Evolutionary conservation across 1,139 yeast species (phyloP).

Genomic region (Diutina pseudorugosa): DNA sequence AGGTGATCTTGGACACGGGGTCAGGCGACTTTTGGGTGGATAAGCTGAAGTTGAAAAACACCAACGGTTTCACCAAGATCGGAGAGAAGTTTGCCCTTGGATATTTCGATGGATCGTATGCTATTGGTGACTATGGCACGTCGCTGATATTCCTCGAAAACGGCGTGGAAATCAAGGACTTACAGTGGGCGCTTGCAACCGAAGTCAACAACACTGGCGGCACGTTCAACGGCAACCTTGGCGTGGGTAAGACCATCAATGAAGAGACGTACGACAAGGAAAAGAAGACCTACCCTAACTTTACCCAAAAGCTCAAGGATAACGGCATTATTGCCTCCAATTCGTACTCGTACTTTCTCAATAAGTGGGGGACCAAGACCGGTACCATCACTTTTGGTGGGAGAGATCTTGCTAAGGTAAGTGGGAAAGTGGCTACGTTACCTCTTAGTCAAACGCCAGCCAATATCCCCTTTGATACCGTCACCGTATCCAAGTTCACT

Average conservation of each 20-base stretch:
- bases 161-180: constrained; percentile 5
- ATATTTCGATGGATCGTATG: constrained; percentile 5
- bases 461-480: not conserved
- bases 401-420: not conserved
- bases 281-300: not conserved
- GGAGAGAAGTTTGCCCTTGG: constrained; percentile 6
- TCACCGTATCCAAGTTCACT: not conserved
- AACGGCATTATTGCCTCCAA: not conserved
- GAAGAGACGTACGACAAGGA: not conserved
- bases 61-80: constrained; percentile 2
- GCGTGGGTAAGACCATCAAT: constrained; percentile 4
- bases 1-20: constrained; percentile 8
- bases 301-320: not conserved
- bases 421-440: not conserved
- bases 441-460: not conserved
- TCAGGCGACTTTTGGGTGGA: constrained; percentile 9
- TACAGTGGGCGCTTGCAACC: constrained; percentile 7
- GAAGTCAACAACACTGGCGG: not conserved
- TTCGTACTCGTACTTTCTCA: not conserved
- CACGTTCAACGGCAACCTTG: constrained; percentile 6
- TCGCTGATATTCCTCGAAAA: constrained; percentile 3
- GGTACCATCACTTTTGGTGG: not conserved
- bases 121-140: constrained; percentile 6
- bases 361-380: not conserved
- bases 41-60: not conserved